Base-by-base conservation (phyloP, 2,329 filamentous ascomycete species). In the Ophiostoma ips region DNA sequence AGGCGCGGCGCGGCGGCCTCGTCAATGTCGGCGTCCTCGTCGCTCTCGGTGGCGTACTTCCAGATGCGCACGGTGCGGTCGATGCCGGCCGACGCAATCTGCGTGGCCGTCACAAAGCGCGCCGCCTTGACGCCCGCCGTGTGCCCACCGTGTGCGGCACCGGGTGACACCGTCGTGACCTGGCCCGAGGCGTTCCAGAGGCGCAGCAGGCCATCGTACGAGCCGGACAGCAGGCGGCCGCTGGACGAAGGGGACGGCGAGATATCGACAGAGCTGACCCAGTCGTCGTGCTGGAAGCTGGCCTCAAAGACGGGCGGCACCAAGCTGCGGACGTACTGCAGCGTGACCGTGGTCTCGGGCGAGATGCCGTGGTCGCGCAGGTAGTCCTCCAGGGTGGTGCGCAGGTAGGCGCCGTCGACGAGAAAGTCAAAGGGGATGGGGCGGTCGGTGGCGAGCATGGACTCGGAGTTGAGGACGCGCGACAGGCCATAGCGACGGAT, bases 211-310 rank as follows among this genome's bases (percentile, higher is more conserved):
- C 90, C 90, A 64, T 98, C 92, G 62, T 94, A 96, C 45, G 87
- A 90, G 30, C 81, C 87, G n/a, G 87, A 94, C n/a, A 95, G 69
- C 53, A 96, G 83, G 55, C 85, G 72, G 50, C 64, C 62, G 18
- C 73, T 79, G 3, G 80, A 67, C 2, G 84, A 84, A 12, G 74
- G 79, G 13, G 67, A 65, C 0, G 87, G 89, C 21, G 94, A 71
- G 5, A 94, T 77, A 64, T 95, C 88, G 24, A 96, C 80, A 24
- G 79, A 77, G 63, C 86, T 87, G 46, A 98, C 85, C 92, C 92
- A 98, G 65, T 96, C 92, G 61, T 98, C 89, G 64, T 98, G 90
- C 69, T 95, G 83, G 64, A 95, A 98, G 62, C 85, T 92, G 12
- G 88, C 84, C 58, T 94, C 81, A 64, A 92, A 90, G 34, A 85